Evolutionary conservation across 2,329 filamentous ascomycete species (phyloP), one percentile per base, ranked within the genome.

Genomic region (Xylariales sp.): DNA sequence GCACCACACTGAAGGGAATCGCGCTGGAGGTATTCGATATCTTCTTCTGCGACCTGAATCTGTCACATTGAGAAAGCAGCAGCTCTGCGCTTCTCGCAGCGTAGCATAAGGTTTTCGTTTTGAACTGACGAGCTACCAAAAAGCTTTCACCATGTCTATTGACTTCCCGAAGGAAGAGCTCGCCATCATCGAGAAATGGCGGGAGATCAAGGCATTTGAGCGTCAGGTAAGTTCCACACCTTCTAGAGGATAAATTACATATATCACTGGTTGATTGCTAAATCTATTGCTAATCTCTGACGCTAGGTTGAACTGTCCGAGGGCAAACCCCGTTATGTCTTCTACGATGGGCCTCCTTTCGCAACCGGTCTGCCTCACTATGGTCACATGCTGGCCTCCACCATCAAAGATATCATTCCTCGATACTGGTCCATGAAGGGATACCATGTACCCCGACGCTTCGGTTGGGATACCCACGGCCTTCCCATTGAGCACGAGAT

Each of bases 351-450:
- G 10, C 85, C 84, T 40, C 84, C 85, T 5, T 88, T 88, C 57
- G 83, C 81, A 58, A 95, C 84, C 49, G 84, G 76, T 41, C 61
- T 80, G 14, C 76, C 76, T 44, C 80, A 83, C 51, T 83, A 83
- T 43, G 75, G 75, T 44, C 88, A 95, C 64, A 68, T 95, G 37
- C 74, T 95, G 49, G 86, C 91, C 25, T 95, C 88, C 15, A 96
- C 90, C 34, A 95, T 96, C 69, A 96, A 97, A 65, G 91, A 96
- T 62, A 93, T 95, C 43, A 95, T 97, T 49, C 89, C 91, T 7
- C 75, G 91, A 51, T 97, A 96, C 64, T 96, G 90, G 88, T 89
- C 89, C 36, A 95, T 95, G 90, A 94, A 94, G 60, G 91, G 91
- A 13, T 87, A 83, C 58, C 85, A 95, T 67, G 90, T 96, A 37